Conservation (phyloP, 2,329 filamentous ascomycete genomes). For the Arthroderma sp. region DNA sequence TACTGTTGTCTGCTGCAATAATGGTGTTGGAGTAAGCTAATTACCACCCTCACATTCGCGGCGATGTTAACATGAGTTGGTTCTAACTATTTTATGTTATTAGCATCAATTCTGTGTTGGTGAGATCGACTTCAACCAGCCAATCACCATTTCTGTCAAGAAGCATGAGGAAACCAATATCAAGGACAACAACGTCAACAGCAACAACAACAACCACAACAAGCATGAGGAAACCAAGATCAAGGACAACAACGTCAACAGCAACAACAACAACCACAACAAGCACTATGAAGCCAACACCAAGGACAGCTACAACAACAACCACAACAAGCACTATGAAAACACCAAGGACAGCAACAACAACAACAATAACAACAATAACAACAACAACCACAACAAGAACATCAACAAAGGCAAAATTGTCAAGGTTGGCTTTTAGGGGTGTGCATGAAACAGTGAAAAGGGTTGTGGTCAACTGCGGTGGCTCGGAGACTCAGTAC, state of each 20-base stretch:
- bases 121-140: too few relatives aligned
- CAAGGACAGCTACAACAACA: slow-evolving; percentile 16
- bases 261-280: not conserved
- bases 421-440: not conserved
- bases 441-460: not conserved
- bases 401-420: not conserved
- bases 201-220: not conserved
- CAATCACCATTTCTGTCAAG: not conserved
- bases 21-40: too few relatives aligned
- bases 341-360: not conserved
- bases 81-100: too few relatives aligned
- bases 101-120: too few relatives aligned
- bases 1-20: too few relatives aligned
- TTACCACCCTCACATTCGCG: too few relatives aligned
- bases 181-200: not conserved
- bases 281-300: slow-evolving; percentile 40
- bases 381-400: not conserved
- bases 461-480: not conserved
- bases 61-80: too few relatives aligned
- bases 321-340: slow-evolving; percentile 30
- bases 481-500: too few relatives aligned
- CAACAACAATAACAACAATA: not conserved
- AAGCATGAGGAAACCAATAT: not conserved
- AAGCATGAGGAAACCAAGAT: not conserved
- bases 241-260: not conserved